These are phyloP conservation scores for Annulohypoxylon moriforme DNA, from an alignment of 495 filamentous ascomycete species.

Conservation along the genomic window DNA sequence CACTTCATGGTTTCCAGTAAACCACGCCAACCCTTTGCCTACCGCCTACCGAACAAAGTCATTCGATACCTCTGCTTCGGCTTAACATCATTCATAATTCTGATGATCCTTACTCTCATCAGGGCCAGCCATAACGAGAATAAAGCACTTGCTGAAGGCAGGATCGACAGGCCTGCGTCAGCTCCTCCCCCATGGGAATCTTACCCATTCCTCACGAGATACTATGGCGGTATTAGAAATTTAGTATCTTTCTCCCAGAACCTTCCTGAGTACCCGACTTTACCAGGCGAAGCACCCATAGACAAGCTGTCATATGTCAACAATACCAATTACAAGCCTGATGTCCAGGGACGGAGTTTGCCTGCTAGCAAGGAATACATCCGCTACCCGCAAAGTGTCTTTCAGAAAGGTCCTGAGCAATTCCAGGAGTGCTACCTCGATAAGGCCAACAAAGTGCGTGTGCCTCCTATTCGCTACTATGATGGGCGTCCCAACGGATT, in stretches of 20 bases:
- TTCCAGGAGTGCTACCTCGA: slow-evolving; percentile 81
- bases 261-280: slow-evolving; percentile 79
- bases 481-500: slow-evolving; percentile 81
- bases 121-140: slow-evolving; percentile 76
- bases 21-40: slow-evolving; percentile 59
- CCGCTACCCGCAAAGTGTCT: slow-evolving; percentile 48
- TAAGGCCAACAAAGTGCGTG: slow-evolving; percentile 64
- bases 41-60: slow-evolving; percentile 71
- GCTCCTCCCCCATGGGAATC: slow-evolving; percentile 81
- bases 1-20: slow-evolving; percentile 51
- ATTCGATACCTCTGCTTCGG: slow-evolving; percentile 78
- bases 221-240: slow-evolving; percentile 82
- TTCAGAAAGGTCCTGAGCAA: slow-evolving; percentile 40
- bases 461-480: slow-evolving; percentile 77
- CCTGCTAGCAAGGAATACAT: slow-evolving; percentile 66
- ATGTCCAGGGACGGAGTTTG: slow-evolving; percentile 47
- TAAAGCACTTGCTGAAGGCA: slow-evolving; percentile 66
- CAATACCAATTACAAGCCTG: slow-evolving; percentile 43
- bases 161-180: slow-evolving; percentile 59
- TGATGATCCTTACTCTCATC: slow-evolving; percentile 78
- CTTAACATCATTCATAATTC: slow-evolving; percentile 71
- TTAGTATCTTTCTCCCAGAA: slow-evolving; percentile 71
- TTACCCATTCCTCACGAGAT: slow-evolving; percentile 83
- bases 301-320: slow-evolving; percentile 44
- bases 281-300: slow-evolving; percentile 57